Base-by-base conservation (phyloP, 331 rosid species). In the Arachis monticola region DNA sequence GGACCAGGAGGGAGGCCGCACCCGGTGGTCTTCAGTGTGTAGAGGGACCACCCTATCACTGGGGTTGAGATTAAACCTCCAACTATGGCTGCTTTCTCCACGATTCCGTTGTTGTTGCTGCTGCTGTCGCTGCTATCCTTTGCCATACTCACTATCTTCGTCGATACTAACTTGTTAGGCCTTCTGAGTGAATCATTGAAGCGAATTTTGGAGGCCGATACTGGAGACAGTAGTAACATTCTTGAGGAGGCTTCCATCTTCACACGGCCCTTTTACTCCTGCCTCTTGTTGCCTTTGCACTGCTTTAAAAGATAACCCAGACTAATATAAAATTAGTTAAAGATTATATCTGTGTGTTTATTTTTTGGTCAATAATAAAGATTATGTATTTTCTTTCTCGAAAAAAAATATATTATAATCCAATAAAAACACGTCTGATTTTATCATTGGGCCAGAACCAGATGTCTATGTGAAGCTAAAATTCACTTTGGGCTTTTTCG, bases 1-100 rank as follows among this genome's bases (percentile, higher is more conserved):
- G 96, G 99, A 7, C 99, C 99, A 0, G 99, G 99, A 0, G 97
- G 99, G 10, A 94, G 81, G 4, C 99, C 99, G 3, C 99, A 94
- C 0, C 97, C 97, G 0, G 99, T 94, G 35, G 96, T 87, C 80
- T 94, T 92, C 48, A 94, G 95, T 0, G 97, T 86, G 88, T 83
- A 94, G 50, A 94, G 97, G 0, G 99, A 94, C 97, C 97, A 94
- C 2, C 85, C 93, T 10, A 94, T 92, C 12, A 94, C 93, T 1
- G 97, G 97, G 6, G 81, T 52, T 45, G 99, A 87, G 45, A 94
- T 75, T n/a, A 94, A 70, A 10, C 99, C 99, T 5, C 91, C 88
- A 0, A 80, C 89, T 67, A 90, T 85, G 9, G 93, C 97, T 13
- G 70, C 83, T 78, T 77, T 92, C 87, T 92, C 96, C 41, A 62